A percentile compares a stretch with the other conserved stretches of the same genome.
phyloP scores from a whole-genome alignment of 306 rosid species.

The Delonix regia region DNA sequence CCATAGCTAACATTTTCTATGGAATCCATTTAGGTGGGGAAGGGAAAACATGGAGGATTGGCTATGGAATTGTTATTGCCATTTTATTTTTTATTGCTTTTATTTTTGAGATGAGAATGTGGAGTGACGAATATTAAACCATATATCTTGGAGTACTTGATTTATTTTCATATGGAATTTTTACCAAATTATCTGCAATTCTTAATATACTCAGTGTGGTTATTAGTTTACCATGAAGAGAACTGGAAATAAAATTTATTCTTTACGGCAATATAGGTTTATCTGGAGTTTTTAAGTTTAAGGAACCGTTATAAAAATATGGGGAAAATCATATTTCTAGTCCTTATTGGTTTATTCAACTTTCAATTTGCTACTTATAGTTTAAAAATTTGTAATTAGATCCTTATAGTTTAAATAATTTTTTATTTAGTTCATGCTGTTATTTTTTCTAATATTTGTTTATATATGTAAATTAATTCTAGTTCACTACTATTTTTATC shows the following conservation, averaged over 20 bases:
- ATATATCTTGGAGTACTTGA: not conserved
- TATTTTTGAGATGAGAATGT: constrained; percentile 55
- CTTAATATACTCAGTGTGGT: not conserved
- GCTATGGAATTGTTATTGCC: constrained; percentile 63
- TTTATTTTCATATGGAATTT: not conserved
- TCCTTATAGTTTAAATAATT: too few relatives aligned
- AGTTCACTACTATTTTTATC: too few relatives aligned
- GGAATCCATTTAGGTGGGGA: constrained; percentile 65
- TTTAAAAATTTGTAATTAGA: too few relatives aligned
- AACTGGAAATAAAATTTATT: not conserved
- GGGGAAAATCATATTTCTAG: too few relatives aligned
- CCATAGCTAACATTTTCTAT: constrained; percentile 73
- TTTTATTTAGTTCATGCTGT: too few relatives aligned
- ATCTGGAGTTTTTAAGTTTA: not conserved
- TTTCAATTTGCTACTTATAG: too few relatives aligned
- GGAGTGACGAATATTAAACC: constrained; percentile 23
- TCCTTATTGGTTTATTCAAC: too few relatives aligned
- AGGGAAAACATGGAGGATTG: constrained; percentile 59
- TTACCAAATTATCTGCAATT: not conserved
- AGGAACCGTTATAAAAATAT: not conserved
- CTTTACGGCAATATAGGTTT: not conserved
- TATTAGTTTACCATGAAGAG: not conserved
- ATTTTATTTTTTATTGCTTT: constrained; percentile 49
- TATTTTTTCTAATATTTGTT: too few relatives aligned
- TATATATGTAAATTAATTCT: too few relatives aligned